Conservation (phyloP, 345 rosid species). For the Toxicodendron radicans region DNA sequence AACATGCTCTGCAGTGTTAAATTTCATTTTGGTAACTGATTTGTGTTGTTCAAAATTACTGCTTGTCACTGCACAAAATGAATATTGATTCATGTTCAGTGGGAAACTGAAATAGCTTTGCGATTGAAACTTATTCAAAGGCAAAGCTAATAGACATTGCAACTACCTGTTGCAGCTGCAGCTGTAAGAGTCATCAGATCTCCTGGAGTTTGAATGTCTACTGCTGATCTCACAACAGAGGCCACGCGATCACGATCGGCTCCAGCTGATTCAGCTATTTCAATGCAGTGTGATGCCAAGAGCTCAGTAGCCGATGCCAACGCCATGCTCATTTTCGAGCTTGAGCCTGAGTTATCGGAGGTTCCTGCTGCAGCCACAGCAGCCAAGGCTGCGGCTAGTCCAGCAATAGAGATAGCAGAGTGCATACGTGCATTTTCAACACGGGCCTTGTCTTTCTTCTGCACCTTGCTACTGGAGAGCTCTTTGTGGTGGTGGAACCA, state of each 20-base stretch:
- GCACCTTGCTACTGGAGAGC: constrained; percentile 36
- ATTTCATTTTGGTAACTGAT: background rate
- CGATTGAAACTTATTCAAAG: background rate
- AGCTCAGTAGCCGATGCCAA: constrained; percentile 88
- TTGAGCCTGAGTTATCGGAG: constrained; percentile 35
- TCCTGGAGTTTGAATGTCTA: constrained; percentile 74
- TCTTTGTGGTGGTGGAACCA: constrained; percentile 86
- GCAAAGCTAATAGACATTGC: background rate
- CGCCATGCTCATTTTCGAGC: constrained; percentile 70
- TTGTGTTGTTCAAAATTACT: background rate
- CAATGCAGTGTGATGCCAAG: constrained; percentile 86
- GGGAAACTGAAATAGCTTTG: background rate
- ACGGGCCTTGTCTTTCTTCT: constrained; percentile 78
- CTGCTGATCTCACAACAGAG: constrained; percentile 72
- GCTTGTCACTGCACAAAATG: background rate
- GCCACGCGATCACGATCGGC: constrained; percentile 73
- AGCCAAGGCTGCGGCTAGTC: constrained; percentile 92
- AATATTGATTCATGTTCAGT: background rate
- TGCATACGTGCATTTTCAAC: constrained; percentile 75
- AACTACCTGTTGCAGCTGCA: constrained; percentile 92
- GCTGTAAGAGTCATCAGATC: constrained; percentile 93
- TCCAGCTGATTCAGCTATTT: constrained; percentile 76
- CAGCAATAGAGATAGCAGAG: constrained; percentile 80
- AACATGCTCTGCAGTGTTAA: background rate
- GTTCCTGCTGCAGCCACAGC: constrained; percentile 66